Evolutionary conservation across 2,329 filamentous ascomycete genomes (phyloP), one percentile per base, ranked within the genome.

Genomic region (Neofusicoccum sp.): DNA sequence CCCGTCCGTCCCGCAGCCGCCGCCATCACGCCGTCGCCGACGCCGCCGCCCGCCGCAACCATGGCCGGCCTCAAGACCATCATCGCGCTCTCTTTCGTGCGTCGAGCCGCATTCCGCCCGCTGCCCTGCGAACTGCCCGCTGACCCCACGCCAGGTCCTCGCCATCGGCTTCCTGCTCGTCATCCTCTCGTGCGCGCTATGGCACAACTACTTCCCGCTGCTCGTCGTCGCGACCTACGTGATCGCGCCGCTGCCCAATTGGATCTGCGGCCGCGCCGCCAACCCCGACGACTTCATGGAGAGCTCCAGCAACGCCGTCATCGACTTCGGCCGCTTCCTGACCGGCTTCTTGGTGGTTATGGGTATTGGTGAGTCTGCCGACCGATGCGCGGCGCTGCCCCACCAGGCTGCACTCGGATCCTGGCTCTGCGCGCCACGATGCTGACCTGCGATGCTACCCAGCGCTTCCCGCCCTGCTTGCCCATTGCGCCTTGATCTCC

Each of bases 81-180:
- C 79, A 99, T 99, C 78, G 91, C 91, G 66, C 90, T 99, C 69
- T 98, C 95, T 74, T 99, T 99, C 80, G 95, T 90, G 85, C 60
- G 86, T 41, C 9, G 36, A 16, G 26, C 51, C 51, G 51, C 20
- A 38, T 33, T 30, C 51, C 16, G 31, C 53, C 33, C 30, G 36
- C n/a, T 9, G 41, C 51, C 28, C 33, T n/a, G 9, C 33, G 20
- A 12, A 12, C 30, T 3, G 5, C 48, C 16, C 43, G 24, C 59
- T 61, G 49, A 61, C 49, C 20, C 6, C 24, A 40, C 6, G 9
- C 9, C 65, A 90, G 88, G 83, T 99, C 75, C 91, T 99, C 67
- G 95, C 95, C 69, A 95, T 99, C 71, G 95, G 95, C 70, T 99
- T 99, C 81, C 90, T 99, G 70, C 91, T 99, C 68, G 95, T 98